Base-by-base conservation (phyloP, 805 yeast genomes). In the Candida mattraensis region DNA sequence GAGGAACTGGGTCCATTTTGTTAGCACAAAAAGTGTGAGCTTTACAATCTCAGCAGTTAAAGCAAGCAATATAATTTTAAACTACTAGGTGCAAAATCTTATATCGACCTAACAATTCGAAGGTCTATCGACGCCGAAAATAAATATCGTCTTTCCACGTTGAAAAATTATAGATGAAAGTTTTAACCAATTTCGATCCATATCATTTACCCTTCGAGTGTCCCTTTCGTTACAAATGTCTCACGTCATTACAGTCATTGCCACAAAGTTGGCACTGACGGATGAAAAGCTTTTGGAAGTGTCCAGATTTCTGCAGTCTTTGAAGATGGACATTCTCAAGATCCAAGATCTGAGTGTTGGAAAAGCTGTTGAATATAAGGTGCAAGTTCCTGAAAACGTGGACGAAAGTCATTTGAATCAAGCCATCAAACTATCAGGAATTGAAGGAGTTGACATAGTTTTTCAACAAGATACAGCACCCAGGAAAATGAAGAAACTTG, bases 401-500 rank as follows among this genome's bases (percentile, higher is more conserved):
- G 29, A 38, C 30, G 46, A 48, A 7, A 35, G 51, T 5, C 48
- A 53, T 3, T 47, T 58, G 9, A 34, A 29, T 5, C 20, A 33
- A 13, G 30, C 42, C 3, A 24, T 61, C 12, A 64, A 58, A 17
- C 39, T 44, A 6, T 35, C 48, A n/a, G 34, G 35, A 10, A 45
- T 58, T 11, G 47, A 46, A 4, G 55, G 53, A 6, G 54, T 70
- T 5, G 80, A 76, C 40, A 37, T 74, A 14, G 51, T 73, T 8
- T 58, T 72, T 19, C 80, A 75, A 47, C 54, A 44, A 23, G 55
- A 57, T 20, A 42, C 35, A 22, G 33, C 24, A 1, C 40, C 36
- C 30, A 66, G 69, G 56, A 61, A 56, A 50, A 27, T 42, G 34
- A 73, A 70, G 54, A 74, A 77, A 51, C 67, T 93, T 32, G 80